A percentile compares a stretch with the other conserved stretches of the same genome.
Conservation (phyloP, 179 eudicot species). For the Beta lomatogona region DNA sequence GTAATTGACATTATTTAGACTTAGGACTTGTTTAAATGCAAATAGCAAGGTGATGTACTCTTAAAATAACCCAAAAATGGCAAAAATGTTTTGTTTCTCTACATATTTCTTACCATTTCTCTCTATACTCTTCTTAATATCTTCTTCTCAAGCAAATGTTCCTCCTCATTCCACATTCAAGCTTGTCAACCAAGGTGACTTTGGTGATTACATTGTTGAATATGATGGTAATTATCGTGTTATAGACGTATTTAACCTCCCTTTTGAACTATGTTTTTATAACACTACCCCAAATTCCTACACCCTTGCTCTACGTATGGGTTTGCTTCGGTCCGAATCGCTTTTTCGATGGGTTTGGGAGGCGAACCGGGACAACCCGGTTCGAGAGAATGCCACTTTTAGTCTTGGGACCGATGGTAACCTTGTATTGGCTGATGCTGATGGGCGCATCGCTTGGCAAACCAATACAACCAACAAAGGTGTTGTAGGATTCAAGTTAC, state of each 20-base stretch:
- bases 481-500: conserved; percentile 39
- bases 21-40: background rate
- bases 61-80: background rate
- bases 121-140: conserved; percentile 12
- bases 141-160: conserved; percentile 36
- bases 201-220: conserved; percentile 54
- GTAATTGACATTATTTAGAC: background rate
- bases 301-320: conserved; percentile 51
- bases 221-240: conserved; percentile 49
- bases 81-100: background rate
- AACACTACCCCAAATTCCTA: conserved; percentile 42
- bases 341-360: conserved; percentile 52
- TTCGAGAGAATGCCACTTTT: conserved; percentile 37
- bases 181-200: conserved; percentile 49
- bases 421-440: conserved; percentile 41
- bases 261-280: conserved; percentile 45
- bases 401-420: conserved; percentile 39
- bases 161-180: conserved; percentile 52
- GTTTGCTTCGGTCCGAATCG: conserved; percentile 41
- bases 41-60: background rate
- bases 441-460: conserved; percentile 45
- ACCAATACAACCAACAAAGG: conserved; percentile 39
- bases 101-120: conserved; percentile 6
- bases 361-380: conserved; percentile 47
- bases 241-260: conserved; percentile 31